phyloP scores from a whole-genome alignment of 129 eudicot genomes.

The Helichrysum umbraculigerum region DNA sequence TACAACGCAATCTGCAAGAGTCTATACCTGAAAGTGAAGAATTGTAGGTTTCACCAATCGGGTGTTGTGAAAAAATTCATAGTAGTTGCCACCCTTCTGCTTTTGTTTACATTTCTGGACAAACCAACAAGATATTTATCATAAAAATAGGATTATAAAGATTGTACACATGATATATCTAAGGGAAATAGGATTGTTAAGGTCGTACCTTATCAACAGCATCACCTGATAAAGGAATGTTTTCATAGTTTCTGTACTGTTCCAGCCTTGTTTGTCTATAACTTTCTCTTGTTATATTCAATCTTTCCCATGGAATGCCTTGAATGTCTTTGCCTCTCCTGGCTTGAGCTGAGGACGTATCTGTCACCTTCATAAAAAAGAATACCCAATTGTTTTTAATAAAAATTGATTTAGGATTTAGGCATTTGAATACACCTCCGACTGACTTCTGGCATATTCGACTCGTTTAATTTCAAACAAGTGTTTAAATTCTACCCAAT shows the following conservation, averaged over 20 bases:
- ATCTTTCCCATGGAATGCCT: constrained; percentile 88
- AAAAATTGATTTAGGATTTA: background rate
- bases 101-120: constrained; percentile 73
- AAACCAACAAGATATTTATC: constrained; percentile 12
- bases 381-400: background rate
- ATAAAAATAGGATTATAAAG: background rate
- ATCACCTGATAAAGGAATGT: constrained; percentile 74
- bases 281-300: constrained; percentile 72
- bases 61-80: constrained; percentile 74
- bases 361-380: constrained; percentile 54
- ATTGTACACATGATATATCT: background rate
- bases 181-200: constrained; percentile 3
- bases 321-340: constrained; percentile 90
- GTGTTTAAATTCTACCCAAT: background rate
- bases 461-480: background rate
- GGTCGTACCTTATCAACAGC: constrained; percentile 59
- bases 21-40: constrained; percentile 79
- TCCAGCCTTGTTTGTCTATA: constrained; percentile 77
- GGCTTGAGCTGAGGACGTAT: constrained; percentile 83
- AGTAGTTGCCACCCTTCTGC: constrained; percentile 73
- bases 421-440: background rate
- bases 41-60: constrained; percentile 94
- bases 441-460: background rate
- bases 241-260: constrained; percentile 81
- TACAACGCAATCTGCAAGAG: background rate